phyloP scores from a whole-genome alignment of 2,329 filamentous ascomycete genomes.

The Didymella arachidicola region DNA sequence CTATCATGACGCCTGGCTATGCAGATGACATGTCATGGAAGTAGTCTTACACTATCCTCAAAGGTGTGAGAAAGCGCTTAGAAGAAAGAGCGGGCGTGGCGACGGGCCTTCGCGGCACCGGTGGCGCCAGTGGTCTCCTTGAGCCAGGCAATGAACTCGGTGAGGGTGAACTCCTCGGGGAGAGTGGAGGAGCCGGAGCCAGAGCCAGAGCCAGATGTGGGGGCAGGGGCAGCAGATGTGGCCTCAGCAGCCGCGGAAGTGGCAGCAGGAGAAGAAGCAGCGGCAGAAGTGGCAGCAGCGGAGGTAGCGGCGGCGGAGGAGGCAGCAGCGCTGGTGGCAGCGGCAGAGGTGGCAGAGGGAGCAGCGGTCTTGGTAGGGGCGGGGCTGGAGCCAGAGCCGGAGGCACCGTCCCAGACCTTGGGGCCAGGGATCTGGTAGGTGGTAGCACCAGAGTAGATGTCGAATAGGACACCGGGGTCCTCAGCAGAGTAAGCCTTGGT shows the following conservation, averaged over 20 bases:
- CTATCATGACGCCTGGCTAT: slow-evolving; percentile 20
- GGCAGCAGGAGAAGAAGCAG: slow-evolving; percentile 21
- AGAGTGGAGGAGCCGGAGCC: slow-evolving; percentile 30
- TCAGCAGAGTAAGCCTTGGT: slow-evolving; percentile 53
- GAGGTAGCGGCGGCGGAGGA: slow-evolving; percentile 20
- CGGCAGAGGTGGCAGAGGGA: slow-evolving; percentile 17
- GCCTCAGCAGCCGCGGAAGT: slow-evolving; percentile 20
- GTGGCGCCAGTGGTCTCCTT: slow-evolving; percentile 33
- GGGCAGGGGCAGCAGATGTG: slow-evolving; percentile 16
- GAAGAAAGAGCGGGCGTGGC: slow-evolving; percentile 51
- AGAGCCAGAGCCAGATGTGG: slow-evolving; percentile 24
- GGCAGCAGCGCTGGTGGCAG: slow-evolving; percentile 16
- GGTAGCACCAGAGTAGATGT: slow-evolving; percentile 48
- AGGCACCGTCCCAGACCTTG: slow-evolving; percentile 43
- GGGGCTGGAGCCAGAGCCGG: slow-evolving; percentile 22
- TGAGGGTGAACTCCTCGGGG: slow-evolving; percentile 41
- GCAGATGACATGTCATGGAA: slow-evolving; percentile 17
- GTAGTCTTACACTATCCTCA: neutral
- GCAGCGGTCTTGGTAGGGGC: slow-evolving; percentile 22
- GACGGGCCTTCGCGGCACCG: slow-evolving; percentile 31
- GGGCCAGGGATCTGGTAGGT: slow-evolving; percentile 54
- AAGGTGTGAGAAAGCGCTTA: slow-evolving; percentile 45
- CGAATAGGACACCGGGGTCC: slow-evolving; percentile 52
- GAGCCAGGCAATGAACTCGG: slow-evolving; percentile 42
- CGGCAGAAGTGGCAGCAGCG: slow-evolving; percentile 14